phyloP scores from a whole-genome alignment of 2,329 filamentous ascomycete genomes.

The Phialemonium atrogriseum region DNA sequence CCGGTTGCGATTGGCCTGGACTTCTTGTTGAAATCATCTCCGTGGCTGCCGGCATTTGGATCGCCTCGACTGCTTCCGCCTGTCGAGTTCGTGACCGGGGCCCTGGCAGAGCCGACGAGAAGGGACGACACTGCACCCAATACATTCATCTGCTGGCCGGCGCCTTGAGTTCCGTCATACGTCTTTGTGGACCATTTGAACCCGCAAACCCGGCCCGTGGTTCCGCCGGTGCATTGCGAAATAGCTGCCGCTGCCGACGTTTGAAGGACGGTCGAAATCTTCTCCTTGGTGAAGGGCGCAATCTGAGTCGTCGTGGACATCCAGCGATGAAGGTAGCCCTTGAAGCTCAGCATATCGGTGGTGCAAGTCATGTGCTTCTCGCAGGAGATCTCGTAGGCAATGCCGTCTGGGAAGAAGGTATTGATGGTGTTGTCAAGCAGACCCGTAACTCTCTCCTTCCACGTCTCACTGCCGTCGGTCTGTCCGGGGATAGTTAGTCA shows the following conservation, averaged over 20 bases:
- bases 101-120: constrained; percentile 32
- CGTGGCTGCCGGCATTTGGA: constrained; percentile 25
- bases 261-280: constrained; percentile 49
- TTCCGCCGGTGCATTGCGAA: constrained; percentile 52
- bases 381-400: constrained; percentile 61
- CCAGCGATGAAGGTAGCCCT: constrained; percentile 62
- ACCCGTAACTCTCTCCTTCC: constrained; percentile 47
- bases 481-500: constrained; percentile 15
- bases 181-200: constrained; percentile 48
- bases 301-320: constrained; percentile 51
- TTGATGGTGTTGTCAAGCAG: constrained; percentile 41
- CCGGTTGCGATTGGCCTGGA: constrained; percentile 31
- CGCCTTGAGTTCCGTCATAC: constrained; percentile 38
- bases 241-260: constrained; percentile 52
- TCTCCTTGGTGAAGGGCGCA: constrained; percentile 48
- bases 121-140: constrained; percentile 45
- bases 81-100: constrained; percentile 35
- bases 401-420: constrained; percentile 47
- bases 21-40: constrained; percentile 17
- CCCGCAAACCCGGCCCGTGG: constrained; percentile 53
- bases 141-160: constrained; percentile 51
- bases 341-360: constrained; percentile 65
- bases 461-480: constrained; percentile 42
- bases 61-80: constrained; percentile 42
- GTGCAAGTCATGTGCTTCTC: constrained; percentile 52